These are phyloP conservation scores for Anisodus tanguticus DNA, from an alignment of 257 asterid species.

Conservation along the genomic window DNA sequence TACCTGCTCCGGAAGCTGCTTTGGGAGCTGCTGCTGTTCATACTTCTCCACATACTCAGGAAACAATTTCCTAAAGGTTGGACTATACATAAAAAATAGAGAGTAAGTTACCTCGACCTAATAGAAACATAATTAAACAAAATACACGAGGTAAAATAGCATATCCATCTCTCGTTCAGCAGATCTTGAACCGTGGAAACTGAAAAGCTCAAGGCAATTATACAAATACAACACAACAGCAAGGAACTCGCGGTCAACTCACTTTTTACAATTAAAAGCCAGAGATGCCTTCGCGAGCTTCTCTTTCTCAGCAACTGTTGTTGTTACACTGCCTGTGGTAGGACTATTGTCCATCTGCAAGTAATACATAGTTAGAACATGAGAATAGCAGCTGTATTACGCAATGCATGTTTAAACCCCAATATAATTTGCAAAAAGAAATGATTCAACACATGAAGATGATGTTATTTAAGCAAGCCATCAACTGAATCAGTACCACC, in stretches of 20 bases:
- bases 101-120: background rate
- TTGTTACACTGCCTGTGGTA: constrained; percentile 92
- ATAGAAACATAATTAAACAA: background rate
- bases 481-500: background rate
- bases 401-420: background rate
- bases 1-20: constrained; percentile 51
- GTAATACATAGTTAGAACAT: constrained; percentile 23
- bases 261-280: constrained; percentile 88
- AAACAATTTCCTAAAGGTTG: constrained; percentile 79
- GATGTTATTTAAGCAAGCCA: background rate
- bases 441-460: background rate
- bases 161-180: background rate
- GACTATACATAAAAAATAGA: constrained; percentile 46
- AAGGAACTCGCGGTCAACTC: constrained; percentile 41
- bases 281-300: constrained; percentile 87
- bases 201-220: constrained; percentile 9
- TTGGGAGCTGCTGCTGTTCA: constrained; percentile 59
- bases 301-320: constrained; percentile 78
- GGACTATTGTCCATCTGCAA: constrained; percentile 92
- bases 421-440: constrained; percentile 17
- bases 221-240: constrained; percentile 14
- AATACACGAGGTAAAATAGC: background rate
- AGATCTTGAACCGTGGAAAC: constrained; percentile 6
- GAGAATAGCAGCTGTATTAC: background rate
- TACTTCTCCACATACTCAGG: constrained; percentile 87